Evolutionary conservation across 177 flowering plant species (phyloP).

Genomic region (Vitis hybrid): DNA sequence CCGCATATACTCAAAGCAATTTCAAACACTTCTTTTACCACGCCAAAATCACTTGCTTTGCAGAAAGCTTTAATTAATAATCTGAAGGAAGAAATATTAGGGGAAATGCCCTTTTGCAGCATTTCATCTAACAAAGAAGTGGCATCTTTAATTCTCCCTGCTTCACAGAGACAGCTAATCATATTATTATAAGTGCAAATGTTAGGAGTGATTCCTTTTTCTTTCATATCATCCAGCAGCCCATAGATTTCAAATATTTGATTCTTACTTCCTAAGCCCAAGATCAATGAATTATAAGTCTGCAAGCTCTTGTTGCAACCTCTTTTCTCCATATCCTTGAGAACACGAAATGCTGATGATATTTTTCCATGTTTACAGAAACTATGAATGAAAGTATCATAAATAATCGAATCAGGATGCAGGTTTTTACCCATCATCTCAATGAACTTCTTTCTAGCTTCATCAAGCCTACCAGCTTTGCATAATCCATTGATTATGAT

Average conservation of each 20-base stretch:
- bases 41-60: constrained; percentile 52
- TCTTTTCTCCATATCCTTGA: constrained; percentile 88
- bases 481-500: constrained; percentile 68
- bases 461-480: constrained; percentile 77
- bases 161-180: constrained; percentile 67
- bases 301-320: constrained; percentile 61
- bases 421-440: constrained; percentile 77
- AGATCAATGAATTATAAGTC: constrained; percentile 78
- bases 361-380: constrained; percentile 76
- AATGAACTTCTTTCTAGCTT: constrained; percentile 77
- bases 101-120: constrained; percentile 63
- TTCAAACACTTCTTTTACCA: constrained; percentile 69
- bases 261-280: constrained; percentile 63
- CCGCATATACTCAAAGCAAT: constrained; percentile 59
- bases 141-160: constrained; percentile 68
- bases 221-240: constrained; percentile 80
- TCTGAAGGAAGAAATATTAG: constrained; percentile 62
- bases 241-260: constrained; percentile 74
- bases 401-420: constrained; percentile 66
- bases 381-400: constrained; percentile 57
- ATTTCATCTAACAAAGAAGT: constrained; percentile 68
- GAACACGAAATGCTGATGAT: constrained; percentile 85
- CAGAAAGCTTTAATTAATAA: constrained; percentile 66
- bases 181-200: constrained; percentile 69
- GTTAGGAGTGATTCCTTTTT: constrained; percentile 61